These are phyloP conservation scores for Trypanosoma rangeli DNA, from an alignment of 208 protist genomes.

Conservation along the genomic window DNA sequence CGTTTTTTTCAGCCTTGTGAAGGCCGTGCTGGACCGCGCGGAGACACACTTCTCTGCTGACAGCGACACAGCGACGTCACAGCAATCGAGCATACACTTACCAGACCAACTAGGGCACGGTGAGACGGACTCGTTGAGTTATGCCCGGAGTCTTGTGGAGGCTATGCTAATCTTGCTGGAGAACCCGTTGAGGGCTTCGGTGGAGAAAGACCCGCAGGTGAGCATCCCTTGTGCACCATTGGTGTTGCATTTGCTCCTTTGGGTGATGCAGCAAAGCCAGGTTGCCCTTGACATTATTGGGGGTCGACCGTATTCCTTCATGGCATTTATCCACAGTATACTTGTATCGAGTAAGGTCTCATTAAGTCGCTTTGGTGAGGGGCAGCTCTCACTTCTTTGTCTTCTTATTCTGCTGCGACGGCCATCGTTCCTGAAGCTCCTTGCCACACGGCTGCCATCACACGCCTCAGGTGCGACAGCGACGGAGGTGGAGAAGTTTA, in stretches of 20 bases:
- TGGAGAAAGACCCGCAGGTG: background rate
- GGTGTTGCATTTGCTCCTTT: conserved; percentile 23
- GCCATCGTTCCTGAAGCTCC: conserved; percentile 12
- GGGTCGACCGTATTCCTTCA: background rate
- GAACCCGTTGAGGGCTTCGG: background rate
- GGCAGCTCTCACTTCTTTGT: conserved; percentile 23
- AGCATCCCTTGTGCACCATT: conserved; percentile 5
- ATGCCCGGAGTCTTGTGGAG: conserved; percentile 11
- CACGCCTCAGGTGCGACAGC: background rate
- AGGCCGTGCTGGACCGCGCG: background rate
- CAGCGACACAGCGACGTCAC: background rate
- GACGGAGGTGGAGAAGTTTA: conserved; percentile 13
- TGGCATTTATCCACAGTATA: conserved; percentile 18
- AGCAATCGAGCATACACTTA: background rate
- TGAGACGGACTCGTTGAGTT: background rate
- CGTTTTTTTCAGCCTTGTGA: conserved; percentile 4
- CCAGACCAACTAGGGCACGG: background rate
- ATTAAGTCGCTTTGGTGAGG: conserved; percentile 19
- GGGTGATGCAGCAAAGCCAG: conserved; percentile 15
- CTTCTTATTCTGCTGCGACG: conserved; percentile 17
- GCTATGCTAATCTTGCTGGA: conserved; percentile 13
- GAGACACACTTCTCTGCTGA: background rate
- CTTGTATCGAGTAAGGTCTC: conserved; percentile 7
- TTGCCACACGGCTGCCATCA: conserved; percentile 10
- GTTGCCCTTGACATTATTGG: conserved; percentile 2